phyloP scores from a whole-genome alignment of 2,329 filamentous ascomycete species.

The Fonsecaea erecta region DNA sequence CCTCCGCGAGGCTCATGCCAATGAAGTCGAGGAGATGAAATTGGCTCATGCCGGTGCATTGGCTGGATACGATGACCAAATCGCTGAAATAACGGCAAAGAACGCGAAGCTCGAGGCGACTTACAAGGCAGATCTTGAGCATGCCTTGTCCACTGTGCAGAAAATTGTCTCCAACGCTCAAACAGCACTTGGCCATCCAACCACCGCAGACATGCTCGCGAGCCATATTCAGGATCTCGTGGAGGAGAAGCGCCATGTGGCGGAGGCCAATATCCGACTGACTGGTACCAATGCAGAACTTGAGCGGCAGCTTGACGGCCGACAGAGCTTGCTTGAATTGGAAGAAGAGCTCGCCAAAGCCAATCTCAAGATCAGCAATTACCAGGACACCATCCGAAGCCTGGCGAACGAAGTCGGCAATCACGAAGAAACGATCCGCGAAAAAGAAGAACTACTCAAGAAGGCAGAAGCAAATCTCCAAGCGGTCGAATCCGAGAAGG shows the following conservation, averaged over 20 bases:
- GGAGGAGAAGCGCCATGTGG: slow-evolving; percentile 34
- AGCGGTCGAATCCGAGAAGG: slow-evolving; percentile 68
- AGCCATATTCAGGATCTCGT: slow-evolving; percentile 37
- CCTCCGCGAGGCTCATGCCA: slow-evolving; percentile 45
- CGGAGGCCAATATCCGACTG: slow-evolving; percentile 32
- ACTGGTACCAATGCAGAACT: slow-evolving; percentile 36
- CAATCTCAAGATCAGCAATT: slow-evolving; percentile 45
- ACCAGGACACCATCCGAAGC: slow-evolving; percentile 62
- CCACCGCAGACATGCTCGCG: slow-evolving; percentile 37
- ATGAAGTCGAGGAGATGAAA: slow-evolving; percentile 41
- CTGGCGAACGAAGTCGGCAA: slow-evolving; percentile 56
- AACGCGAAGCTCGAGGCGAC: slow-evolving; percentile 65
- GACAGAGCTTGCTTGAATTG: slow-evolving; percentile 37
- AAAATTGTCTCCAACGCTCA: slow-evolving; percentile 32
- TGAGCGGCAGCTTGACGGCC: slow-evolving; percentile 34
- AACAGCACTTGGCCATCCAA: slow-evolving; percentile 36
- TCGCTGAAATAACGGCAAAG: slow-evolving; percentile 48
- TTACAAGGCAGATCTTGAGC: slow-evolving; percentile 67
- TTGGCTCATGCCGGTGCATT: slow-evolving; percentile 35
- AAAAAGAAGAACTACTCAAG: slow-evolving; percentile 51
- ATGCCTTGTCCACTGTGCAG: slow-evolving; percentile 45
- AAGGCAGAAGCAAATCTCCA: slow-evolving; percentile 54
- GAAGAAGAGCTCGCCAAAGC: slow-evolving; percentile 46
- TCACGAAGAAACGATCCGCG: slow-evolving; percentile 51
- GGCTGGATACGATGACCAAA: slow-evolving; percentile 44